phyloP scores from a whole-genome alignment of 2,329 filamentous ascomycete genomes.

The Penicillium nordicum region DNA sequence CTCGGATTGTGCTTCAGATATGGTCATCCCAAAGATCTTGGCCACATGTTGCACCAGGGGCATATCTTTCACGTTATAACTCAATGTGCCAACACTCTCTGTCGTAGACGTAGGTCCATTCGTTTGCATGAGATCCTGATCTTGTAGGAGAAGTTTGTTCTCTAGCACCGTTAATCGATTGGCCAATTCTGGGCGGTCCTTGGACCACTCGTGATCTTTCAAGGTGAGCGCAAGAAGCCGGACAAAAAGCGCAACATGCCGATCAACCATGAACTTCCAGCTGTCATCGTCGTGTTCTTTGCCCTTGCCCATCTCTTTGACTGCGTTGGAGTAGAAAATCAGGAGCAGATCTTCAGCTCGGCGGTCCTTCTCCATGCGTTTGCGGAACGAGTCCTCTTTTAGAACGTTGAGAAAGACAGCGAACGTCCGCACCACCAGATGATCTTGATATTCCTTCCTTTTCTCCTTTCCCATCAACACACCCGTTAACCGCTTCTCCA shows the following conservation, averaged over 20 bases:
- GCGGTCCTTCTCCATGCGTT: conserved; percentile 88
- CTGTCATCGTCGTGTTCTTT: conserved; percentile 75
- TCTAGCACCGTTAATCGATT: conserved; percentile 76
- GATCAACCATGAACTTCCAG: conserved; percentile 89
- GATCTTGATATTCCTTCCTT: conserved; percentile 83
- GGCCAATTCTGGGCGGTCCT: conserved; percentile 80
- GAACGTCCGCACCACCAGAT: conserved; percentile 89
- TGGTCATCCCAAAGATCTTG: conserved; percentile 76
- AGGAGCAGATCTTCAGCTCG: conserved; percentile 88
- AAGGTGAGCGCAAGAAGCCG: conserved; percentile 77
- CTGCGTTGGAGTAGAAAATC: conserved; percentile 94
- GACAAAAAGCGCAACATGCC: conserved; percentile 92
- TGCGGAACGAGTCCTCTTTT: conserved; percentile 82
- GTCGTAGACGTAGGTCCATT: conserved; percentile 61
- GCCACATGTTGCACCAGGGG: conserved; percentile 83
- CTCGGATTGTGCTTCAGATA: conserved; percentile 78
- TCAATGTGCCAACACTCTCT: conserved; percentile 78
- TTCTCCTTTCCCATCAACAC: conserved; percentile 78
- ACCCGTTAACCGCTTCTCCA: conserved; percentile 75
- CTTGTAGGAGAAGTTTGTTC: conserved; percentile 88
- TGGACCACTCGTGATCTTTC: conserved; percentile 78
- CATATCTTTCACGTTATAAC: conserved; percentile 96
- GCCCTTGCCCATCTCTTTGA: conserved; percentile 80
- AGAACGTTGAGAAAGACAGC: conserved; percentile 91
- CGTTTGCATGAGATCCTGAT: conserved; percentile 76